Base-by-base conservation (phyloP, 306 rosid genomes). In the Ceratonia siliqua region DNA sequence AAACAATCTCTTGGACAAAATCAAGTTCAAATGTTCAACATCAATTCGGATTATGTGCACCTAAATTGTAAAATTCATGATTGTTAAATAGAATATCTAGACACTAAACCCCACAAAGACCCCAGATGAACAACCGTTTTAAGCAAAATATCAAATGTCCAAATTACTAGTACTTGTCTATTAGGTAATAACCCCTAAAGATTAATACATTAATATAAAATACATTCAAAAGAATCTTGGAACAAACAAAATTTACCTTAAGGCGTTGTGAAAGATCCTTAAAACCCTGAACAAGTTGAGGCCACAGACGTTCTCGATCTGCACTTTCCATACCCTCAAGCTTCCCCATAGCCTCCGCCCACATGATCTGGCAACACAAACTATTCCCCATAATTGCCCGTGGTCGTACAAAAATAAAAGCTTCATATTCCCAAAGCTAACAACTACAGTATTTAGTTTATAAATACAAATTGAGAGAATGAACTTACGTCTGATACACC, bases 321-420 rank as follows among this genome's bases (percentile, higher is more conserved):
- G 91, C 83, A 77, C 92, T 90, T 79, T 89, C 96, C 95, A 95
- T 85, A 43, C 97, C 99, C 80, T 95, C 99, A 53, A 92, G 96
- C 86, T 95, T 95, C 43, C 89, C 92, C 98, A 89, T 87, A 20
- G 99, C 99, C 88, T 95, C 99, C n/a, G 98, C 99, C 99, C 99
- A 95, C 98, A 95, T 92, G 74, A 92, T 92, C 99, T 95, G 84
- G 69, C 84, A 87, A 85, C 42, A 75, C 62, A 89, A 95, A 90
- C 95, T 86, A 88, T 77, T 84, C 81, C 75, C 81, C 76, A 69
- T 8, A 83, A 57, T 90, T 77, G 92, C 73, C 71, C 17, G 33
- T 42, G 42, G 28, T 24, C 14, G 9, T 30, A 30, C 41, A 24
- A 3, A 20, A 22, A 56, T 25, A 64, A 55, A 73, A 79, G 57